A percentile compares a stretch with the other conserved stretches of the same genome.
Conservation (phyloP, 441 rosid genomes). For the Erodium chrysanthum region DNA sequence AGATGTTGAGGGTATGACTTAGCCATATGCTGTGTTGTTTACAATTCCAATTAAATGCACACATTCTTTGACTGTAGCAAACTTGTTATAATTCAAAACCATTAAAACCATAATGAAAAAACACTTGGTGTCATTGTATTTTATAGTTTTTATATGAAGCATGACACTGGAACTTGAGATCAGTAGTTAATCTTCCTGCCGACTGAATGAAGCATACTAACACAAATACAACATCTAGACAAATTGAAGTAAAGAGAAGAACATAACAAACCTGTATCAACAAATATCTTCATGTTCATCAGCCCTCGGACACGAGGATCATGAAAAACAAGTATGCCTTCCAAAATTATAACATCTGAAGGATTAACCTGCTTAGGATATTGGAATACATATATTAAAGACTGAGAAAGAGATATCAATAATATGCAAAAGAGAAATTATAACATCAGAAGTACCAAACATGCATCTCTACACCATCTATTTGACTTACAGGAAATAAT, state of each 20-base stretch:
- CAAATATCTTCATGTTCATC: constrained; percentile 94
- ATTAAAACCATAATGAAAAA: neutral
- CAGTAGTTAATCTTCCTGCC: neutral
- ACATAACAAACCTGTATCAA: constrained; percentile 61
- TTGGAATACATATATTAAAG: neutral
- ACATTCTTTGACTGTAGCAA: neutral
- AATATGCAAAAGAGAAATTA: neutral
- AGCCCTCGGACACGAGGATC: constrained; percentile 73
- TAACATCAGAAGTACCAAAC: neutral
- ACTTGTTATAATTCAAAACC: neutral
- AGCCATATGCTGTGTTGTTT: neutral
- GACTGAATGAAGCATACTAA: neutral
- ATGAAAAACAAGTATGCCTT: constrained; percentile 89
- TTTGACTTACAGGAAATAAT: neutral
- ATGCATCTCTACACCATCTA: neutral
- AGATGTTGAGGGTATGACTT: neutral
- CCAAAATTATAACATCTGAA: constrained; percentile 91
- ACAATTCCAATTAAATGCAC: neutral
- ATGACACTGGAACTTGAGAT: neutral
- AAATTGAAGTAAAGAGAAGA: constrained; percentile 6
- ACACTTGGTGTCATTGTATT: neutral
- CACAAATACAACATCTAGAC: neutral
- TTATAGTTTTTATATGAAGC: neutral
- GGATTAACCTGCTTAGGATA: constrained; percentile 65
- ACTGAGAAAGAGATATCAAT: neutral